Conservation (phyloP, 1,284 basidiomycete genomes). For the Ustilago tritici region DNA sequence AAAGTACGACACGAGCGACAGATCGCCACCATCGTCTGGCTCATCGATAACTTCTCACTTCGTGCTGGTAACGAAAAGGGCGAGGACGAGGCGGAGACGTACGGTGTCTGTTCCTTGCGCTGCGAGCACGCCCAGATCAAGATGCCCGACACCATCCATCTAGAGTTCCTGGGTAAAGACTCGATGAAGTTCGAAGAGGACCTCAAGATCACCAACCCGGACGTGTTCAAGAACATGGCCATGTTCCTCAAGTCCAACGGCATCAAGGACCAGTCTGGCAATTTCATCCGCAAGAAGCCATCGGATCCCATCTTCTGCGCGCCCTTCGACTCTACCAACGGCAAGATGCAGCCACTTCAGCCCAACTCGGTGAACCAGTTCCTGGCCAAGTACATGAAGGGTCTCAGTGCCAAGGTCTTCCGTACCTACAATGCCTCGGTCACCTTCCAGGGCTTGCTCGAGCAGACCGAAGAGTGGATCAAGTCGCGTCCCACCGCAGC, state of each 20-base stretch:
- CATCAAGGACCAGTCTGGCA: conserved; percentile 68
- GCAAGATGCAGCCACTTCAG: conserved; percentile 57
- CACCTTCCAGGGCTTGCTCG: conserved; percentile 68
- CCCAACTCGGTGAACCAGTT: conserved; percentile 67
- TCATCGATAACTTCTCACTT: conserved; percentile 69
- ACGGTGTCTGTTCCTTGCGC: conserved; percentile 68
- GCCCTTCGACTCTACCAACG: conserved; percentile 47
- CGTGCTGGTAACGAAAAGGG: conserved; percentile 70
- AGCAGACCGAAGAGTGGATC: conserved; percentile 67
- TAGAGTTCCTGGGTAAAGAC: conserved; percentile 69
- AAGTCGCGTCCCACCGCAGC: conserved; percentile 56
- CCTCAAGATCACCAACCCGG: conserved; percentile 59
- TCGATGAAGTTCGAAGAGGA: conserved; percentile 69
- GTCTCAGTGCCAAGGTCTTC: conserved; percentile 69
- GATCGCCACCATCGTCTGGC: conserved; percentile 69
- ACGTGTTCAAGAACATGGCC: conserved; percentile 68
- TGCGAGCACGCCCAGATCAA: conserved; percentile 67
- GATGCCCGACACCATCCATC: conserved; percentile 62
- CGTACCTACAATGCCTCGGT: conserved; percentile 70
- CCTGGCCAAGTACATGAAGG: conserved; percentile 66
- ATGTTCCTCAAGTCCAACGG: conserved; percentile 66
- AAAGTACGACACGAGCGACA: conserved; percentile 65
- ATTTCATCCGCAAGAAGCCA: conserved; percentile 87
- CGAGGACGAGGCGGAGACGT: conserved; percentile 69
- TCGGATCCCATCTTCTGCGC: conserved; percentile 86